Conservation (phyloP, 345 rosid species). For the Gossypium anomalum region DNA sequence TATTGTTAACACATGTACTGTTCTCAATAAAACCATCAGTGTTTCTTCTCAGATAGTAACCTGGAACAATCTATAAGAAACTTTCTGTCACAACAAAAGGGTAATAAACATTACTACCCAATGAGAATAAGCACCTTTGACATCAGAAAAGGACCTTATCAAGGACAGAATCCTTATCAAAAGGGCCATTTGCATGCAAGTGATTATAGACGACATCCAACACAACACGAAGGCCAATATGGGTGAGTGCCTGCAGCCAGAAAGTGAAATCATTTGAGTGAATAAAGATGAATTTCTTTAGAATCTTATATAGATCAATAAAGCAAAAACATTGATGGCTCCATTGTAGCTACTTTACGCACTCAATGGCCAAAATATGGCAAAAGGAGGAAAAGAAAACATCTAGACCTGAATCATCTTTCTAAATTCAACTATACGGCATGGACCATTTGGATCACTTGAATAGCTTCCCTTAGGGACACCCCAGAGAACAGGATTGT, state of each 20-base stretch:
- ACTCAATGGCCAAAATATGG: not conserved
- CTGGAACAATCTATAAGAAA: slow-evolving; percentile 81
- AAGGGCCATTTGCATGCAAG: slow-evolving; percentile 83
- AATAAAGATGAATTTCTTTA: slow-evolving; percentile 10
- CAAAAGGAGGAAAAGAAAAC: slow-evolving; percentile 10
- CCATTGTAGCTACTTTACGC: slow-evolving; percentile 6
- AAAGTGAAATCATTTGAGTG: slow-evolving; percentile 9
- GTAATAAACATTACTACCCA: slow-evolving; percentile 5
- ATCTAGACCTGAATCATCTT: slow-evolving; percentile 84
- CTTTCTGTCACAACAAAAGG: slow-evolving; percentile 12
- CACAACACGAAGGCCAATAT: slow-evolving; percentile 62
- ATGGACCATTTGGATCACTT: slow-evolving; percentile 65
- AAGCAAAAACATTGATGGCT: slow-evolving; percentile 11
- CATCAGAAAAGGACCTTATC: slow-evolving; percentile 59
- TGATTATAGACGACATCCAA: slow-evolving; percentile 96
- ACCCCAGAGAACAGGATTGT: slow-evolving; percentile 95
- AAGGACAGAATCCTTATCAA: slow-evolving; percentile 70
- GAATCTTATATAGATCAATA: not conserved
- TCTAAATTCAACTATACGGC: slow-evolving; percentile 75
- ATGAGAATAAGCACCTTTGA: not conserved
- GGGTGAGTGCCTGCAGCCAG: slow-evolving; percentile 59
- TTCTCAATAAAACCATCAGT: slow-evolving; percentile 75
- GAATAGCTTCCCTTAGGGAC: slow-evolving; percentile 99
- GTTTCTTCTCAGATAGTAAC: slow-evolving; percentile 91
- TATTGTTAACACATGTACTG: slow-evolving; percentile 87